phyloP scores from a whole-genome alignment of 192 early-diverging fungal genomes.

The Lobosporangium transversale region DNA sequence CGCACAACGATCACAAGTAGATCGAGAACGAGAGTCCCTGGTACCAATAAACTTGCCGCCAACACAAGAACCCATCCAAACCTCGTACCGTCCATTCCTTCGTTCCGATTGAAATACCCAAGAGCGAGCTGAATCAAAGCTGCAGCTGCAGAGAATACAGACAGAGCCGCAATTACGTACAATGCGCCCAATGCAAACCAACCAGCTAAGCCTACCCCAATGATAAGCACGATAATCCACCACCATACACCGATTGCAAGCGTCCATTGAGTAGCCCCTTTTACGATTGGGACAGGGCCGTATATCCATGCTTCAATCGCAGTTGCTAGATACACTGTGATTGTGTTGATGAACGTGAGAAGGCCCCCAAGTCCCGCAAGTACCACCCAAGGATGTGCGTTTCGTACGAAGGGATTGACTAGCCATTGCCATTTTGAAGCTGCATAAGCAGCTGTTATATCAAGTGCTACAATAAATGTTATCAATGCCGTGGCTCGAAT shows the following conservation, averaged over 20 bases:
- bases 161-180: slow-evolving; percentile 22
- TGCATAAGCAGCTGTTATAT: slow-evolving; percentile 9
- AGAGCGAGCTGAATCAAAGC: slow-evolving; percentile 34
- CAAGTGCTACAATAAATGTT: slow-evolving; percentile 7
- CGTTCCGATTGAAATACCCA: neutral
- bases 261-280: slow-evolving; percentile 23
- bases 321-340: slow-evolving; percentile 23
- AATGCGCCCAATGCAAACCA: slow-evolving; percentile 26
- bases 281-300: slow-evolving; percentile 20
- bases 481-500: slow-evolving; percentile 6
- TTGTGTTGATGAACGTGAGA: slow-evolving; percentile 24
- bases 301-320: slow-evolving; percentile 12
- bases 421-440: slow-evolving; percentile 7
- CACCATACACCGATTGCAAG: slow-evolving; percentile 46
- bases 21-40: slow-evolving; percentile 23
- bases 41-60: slow-evolving; percentile 7
- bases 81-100: neutral
- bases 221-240: slow-evolving; percentile 19
- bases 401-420: slow-evolving; percentile 19
- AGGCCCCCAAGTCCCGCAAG: slow-evolving; percentile 7
- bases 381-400: slow-evolving; percentile 29
- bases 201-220: slow-evolving; percentile 32
- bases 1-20: slow-evolving; percentile 5
- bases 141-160: slow-evolving; percentile 16
- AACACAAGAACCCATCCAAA: slow-evolving; percentile 22